Percentiles rank a stretch among this genome's conserved stretches.
Evolutionary conservation across 2,329 filamentous ascomycete species (phyloP).

Genomic region (Truncatella angustata): DNA sequence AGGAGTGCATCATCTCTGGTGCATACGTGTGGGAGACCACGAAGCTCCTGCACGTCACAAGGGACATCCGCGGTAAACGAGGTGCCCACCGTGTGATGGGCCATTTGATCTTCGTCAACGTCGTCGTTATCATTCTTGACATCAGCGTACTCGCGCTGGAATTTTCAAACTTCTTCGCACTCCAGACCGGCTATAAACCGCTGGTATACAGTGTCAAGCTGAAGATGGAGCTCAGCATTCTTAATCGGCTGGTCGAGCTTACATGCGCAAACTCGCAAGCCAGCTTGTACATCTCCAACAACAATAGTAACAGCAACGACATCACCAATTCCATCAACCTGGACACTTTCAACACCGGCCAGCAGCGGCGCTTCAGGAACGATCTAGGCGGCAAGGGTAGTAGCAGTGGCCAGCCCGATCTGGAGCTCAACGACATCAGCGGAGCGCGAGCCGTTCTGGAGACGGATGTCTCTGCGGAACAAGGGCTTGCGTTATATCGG

Average conservation of each 20-base stretch:
- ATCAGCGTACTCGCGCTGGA: conserved; percentile 34
- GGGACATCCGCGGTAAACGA: conserved; percentile 11
- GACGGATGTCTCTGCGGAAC: too few relatives aligned
- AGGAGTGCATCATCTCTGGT: conserved; percentile 26
- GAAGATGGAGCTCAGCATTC: conserved; percentile 31
- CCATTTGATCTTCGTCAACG: conserved; percentile 35
- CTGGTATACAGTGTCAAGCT: conserved; percentile 33
- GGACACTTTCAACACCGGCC: not conserved
- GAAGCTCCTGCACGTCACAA: not conserved
- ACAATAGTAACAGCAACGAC: not conserved
- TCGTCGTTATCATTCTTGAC: conserved; percentile 37
- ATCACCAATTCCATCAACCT: not conserved
- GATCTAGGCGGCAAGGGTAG: not conserved
- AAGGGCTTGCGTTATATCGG: too few relatives aligned
- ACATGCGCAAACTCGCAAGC: not conserved
- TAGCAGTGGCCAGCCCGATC: too few relatives aligned
- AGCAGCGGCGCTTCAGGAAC: not conserved
- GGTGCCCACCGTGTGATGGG: conserved; percentile 19
- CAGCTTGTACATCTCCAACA: conserved; percentile 3
- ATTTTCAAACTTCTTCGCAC: conserved; percentile 32
- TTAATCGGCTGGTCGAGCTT: conserved; percentile 29
- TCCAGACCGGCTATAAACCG: conserved; percentile 32
- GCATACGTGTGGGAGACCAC: conserved; percentile 29
- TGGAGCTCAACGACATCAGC: too few relatives aligned
- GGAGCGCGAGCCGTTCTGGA: too few relatives aligned